A percentile compares a stretch with the other conserved stretches of the same genome.
Evolutionary conservation across 768 basidiomycete genomes (phyloP).

Genomic region (Tricholoma hemisulphureum): DNA sequence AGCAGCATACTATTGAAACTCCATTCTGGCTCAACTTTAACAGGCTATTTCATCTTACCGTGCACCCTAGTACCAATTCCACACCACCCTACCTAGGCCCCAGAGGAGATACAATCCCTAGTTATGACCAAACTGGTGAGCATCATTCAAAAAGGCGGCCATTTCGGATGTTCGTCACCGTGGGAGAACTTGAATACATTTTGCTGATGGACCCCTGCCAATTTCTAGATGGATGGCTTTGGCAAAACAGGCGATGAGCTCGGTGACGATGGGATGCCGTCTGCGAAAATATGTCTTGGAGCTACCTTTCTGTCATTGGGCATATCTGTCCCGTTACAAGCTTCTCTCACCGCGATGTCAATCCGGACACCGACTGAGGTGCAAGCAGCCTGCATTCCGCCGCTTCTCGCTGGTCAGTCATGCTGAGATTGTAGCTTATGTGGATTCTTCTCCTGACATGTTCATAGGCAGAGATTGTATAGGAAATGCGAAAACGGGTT

Average conservation of each 20-base stretch:
- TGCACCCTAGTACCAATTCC: too few relatives aligned
- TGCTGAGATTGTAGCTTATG: background rate
- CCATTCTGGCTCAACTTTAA: too few relatives aligned
- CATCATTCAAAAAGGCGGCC: too few relatives aligned
- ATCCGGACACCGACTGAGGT: conserved; percentile 84
- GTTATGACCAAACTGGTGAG: too few relatives aligned
- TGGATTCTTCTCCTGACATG: background rate
- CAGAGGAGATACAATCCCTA: too few relatives aligned
- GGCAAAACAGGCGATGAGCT: background rate
- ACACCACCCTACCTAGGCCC: too few relatives aligned
- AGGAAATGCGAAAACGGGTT: conserved; percentile 96
- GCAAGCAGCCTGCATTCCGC: conserved; percentile 87
- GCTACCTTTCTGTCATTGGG: conserved; percentile 56
- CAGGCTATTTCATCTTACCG: too few relatives aligned
- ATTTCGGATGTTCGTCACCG: too few relatives aligned
- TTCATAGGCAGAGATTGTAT: conserved; percentile 87
- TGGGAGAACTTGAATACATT: too few relatives aligned
- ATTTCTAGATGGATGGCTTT: conserved; percentile 10
- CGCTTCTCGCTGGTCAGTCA: conserved; percentile 69
- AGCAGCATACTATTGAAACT: too few relatives aligned
- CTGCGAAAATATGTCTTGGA: too few relatives aligned
- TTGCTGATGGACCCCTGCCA: too few relatives aligned
- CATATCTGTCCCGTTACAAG: conserved; percentile 56
- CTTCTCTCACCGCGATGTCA: conserved; percentile 76
- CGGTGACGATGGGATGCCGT: background rate